Evolutionary conservation across 768 basidiomycete genomes (phyloP).

Genomic region (Lepiota brunneoincarnata): DNA sequence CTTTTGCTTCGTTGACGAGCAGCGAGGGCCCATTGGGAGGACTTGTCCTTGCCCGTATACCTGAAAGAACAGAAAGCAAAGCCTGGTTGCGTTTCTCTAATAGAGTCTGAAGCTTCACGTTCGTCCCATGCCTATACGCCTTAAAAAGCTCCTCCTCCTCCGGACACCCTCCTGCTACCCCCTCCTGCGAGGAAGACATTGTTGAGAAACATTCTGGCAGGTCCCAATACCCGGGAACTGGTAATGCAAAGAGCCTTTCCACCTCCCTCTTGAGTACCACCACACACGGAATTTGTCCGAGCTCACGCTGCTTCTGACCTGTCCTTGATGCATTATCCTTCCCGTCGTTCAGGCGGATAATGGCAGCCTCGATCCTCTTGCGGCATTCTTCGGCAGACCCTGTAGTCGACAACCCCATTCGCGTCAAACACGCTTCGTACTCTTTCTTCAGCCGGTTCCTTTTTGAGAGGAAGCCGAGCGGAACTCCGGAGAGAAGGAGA

Average conservation of each 20-base stretch:
- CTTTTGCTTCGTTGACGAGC: slow-evolving; percentile 41
- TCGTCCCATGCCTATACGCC: slow-evolving; percentile 22
- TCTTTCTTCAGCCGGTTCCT: slow-evolving; percentile 31
- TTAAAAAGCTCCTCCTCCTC: slow-evolving; percentile 38
- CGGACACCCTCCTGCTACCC: slow-evolving; percentile 23
- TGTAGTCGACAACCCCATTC: slow-evolving; percentile 35
- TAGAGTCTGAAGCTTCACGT: slow-evolving; percentile 19
- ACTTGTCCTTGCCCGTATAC: slow-evolving; percentile 27
- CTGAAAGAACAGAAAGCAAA: slow-evolving; percentile 32
- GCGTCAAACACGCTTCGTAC: slow-evolving; percentile 35
- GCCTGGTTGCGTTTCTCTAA: slow-evolving; percentile 32
- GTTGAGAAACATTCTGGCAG: slow-evolving; percentile 34
- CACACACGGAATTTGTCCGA: slow-evolving; percentile 43
- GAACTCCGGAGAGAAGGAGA: slow-evolving; percentile 40
- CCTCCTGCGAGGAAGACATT: slow-evolving; percentile 20
- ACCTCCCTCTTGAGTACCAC: slow-evolving; percentile 44
- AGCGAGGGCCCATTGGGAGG: slow-evolving; percentile 23
- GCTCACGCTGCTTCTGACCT: slow-evolving; percentile 24
- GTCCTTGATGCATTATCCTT: slow-evolving; percentile 17
- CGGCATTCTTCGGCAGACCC: slow-evolving; percentile 37
- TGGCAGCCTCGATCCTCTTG: slow-evolving; percentile 32
- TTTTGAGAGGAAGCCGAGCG: slow-evolving; percentile 39
- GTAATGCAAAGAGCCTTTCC: slow-evolving; percentile 42
- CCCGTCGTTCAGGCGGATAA: slow-evolving; percentile 31
- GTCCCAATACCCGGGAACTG: slow-evolving; percentile 48